Evolutionary conservation across 1,284 basidiomycete genomes (phyloP).

Genomic region (Sanghuangporus weigelae): DNA sequence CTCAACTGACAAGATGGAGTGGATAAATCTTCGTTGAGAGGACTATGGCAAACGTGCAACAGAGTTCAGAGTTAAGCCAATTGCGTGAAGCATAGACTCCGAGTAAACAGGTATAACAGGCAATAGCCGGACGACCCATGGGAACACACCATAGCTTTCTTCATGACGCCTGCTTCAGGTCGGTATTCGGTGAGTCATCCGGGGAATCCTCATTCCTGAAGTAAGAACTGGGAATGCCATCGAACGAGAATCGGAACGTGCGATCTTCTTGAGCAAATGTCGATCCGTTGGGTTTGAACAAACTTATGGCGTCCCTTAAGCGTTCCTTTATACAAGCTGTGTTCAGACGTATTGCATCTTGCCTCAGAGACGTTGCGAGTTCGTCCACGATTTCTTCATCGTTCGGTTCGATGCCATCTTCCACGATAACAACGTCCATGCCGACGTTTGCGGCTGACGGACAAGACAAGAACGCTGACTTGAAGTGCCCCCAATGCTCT

Average conservation of each 20-base stretch:
- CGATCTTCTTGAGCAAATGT: constrained; percentile 3
- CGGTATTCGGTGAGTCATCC: too few relatives aligned
- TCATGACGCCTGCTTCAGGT: too few relatives aligned
- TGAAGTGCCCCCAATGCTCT: constrained; percentile 9
- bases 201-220: too few relatives aligned
- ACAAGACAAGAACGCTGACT: constrained; percentile 6
- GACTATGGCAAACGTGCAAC: too few relatives aligned
- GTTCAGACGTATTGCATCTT: not conserved
- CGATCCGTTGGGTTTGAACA: not conserved
- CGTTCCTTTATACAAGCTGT: constrained; percentile 5
- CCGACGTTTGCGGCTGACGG: not conserved
- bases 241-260: constrained; percentile 6
- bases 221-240: not conserved
- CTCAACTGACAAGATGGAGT: too few relatives aligned
- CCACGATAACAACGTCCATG: not conserved
- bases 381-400: not conserved
- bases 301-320: not conserved
- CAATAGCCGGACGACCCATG: too few relatives aligned
- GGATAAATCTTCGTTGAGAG: too few relatives aligned
- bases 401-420: not conserved
- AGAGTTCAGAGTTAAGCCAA: too few relatives aligned
- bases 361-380: not conserved
- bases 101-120: too few relatives aligned
- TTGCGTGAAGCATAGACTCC: too few relatives aligned
- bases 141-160: too few relatives aligned